These are phyloP conservation scores for Torrubiellomyces zombiae DNA, from an alignment of 2,329 filamentous ascomycete species.

Conservation along the genomic window DNA sequence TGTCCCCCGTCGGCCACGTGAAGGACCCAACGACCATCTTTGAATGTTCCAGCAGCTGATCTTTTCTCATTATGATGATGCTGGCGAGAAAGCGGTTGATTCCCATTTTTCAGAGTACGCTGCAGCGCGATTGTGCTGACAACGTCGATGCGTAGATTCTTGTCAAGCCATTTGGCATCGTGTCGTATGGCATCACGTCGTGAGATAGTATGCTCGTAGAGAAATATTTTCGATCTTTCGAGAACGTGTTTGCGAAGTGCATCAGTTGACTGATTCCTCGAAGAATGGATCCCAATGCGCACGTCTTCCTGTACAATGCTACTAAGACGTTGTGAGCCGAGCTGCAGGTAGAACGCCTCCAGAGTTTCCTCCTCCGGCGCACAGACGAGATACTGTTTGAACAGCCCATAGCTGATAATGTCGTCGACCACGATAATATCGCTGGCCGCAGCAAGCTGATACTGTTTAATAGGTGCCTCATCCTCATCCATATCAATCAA, in stretches of 20 bases:
- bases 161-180: conserved; percentile 80
- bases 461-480: conserved; percentile 54
- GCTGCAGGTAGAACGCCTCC: conserved; percentile 67
- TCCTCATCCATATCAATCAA: conserved; percentile 40
- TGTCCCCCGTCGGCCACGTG: conserved; percentile 54
- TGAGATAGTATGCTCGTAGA: conserved; percentile 60
- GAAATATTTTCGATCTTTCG: conserved; percentile 76
- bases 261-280: conserved; percentile 51
- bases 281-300: conserved; percentile 47
- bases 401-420: conserved; percentile 74
- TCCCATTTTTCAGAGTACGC: conserved; percentile 55
- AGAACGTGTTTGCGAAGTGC: conserved; percentile 66
- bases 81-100: no score
- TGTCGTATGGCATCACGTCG: conserved; percentile 64
- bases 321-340: conserved; percentile 65
- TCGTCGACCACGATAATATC: conserved; percentile 73
- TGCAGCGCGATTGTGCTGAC: conserved; percentile 66
- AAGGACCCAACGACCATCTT: conserved; percentile 42
- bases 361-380: conserved; percentile 80
- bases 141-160: conserved; percentile 60
- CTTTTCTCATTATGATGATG: conserved; percentile 62
- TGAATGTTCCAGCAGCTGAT: conserved; percentile 50
- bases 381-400: conserved; percentile 69
- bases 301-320: conserved; percentile 64
- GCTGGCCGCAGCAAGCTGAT: conserved; percentile 54